A percentile compares a stretch with the other conserved stretches of the same genome.
Evolutionary conservation across 2,329 filamentous ascomycete genomes (phyloP).

Genomic region (Metarhizium guizhouense): DNA sequence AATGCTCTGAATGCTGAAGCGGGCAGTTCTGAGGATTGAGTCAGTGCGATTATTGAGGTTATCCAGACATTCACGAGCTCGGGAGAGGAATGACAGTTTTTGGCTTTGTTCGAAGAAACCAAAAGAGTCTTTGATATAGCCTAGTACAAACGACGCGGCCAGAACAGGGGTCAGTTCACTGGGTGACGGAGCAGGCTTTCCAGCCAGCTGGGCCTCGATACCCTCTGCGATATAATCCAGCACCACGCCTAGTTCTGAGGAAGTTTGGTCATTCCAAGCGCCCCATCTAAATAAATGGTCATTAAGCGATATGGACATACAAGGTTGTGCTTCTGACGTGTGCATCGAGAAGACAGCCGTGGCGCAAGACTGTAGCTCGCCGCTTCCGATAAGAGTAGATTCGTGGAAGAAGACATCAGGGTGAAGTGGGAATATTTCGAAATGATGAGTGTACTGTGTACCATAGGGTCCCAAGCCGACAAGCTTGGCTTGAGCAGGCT

Average conservation of each 20-base stretch:
- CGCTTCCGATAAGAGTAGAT: constrained; percentile 49
- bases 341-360: constrained; percentile 15
- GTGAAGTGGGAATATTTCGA: constrained; percentile 52
- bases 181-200: not conserved
- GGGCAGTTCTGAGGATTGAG: constrained; percentile 6
- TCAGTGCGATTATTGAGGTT: constrained; percentile 28
- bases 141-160: constrained; percentile 36
- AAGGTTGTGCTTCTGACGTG: constrained; percentile 18
- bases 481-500: constrained; percentile 24
- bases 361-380: constrained; percentile 25
- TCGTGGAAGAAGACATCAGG: constrained; percentile 49
- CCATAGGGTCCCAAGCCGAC: constrained; percentile 50
- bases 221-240: constrained; percentile 49
- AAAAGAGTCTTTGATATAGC: constrained; percentile 36
- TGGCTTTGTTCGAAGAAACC: constrained; percentile 26
- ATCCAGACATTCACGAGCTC: constrained; percentile 33
- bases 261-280: constrained; percentile 46
- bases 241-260: constrained; percentile 53
- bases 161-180: constrained; percentile 14
- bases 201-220: constrained; percentile 14
- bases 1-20: constrained; percentile 1
- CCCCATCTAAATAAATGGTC: constrained; percentile 44
- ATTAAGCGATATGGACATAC: constrained; percentile 35
- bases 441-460: constrained; percentile 52
- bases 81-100: constrained; percentile 32